Percentiles rank a stretch among this genome's conserved stretches.
Conservation (phyloP, 1,284 basidiomycete species). For the Cystobasidium pallidum region DNA sequence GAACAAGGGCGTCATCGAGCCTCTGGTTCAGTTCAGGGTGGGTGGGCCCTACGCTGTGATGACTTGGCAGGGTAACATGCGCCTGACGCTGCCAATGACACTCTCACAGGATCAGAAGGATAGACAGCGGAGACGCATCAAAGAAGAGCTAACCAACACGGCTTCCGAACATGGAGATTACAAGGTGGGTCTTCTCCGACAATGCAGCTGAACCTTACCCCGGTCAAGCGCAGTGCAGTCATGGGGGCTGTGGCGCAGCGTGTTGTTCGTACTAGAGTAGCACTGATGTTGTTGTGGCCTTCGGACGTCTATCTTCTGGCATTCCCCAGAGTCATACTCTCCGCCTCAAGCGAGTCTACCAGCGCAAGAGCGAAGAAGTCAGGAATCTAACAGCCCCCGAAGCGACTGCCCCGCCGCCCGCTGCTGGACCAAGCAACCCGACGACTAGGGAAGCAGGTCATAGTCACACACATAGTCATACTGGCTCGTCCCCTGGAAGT, state of each 20-base stretch:
- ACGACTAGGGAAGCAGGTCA: not conserved
- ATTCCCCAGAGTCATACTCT: slow-evolving; percentile 33
- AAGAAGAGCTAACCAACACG: slow-evolving; percentile 48
- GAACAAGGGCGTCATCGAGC: slow-evolving; percentile 34
- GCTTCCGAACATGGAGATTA: slow-evolving; percentile 48
- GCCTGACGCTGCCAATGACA: not conserved
- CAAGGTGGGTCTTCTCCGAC: slow-evolving; percentile 33
- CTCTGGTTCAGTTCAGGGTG: slow-evolving; percentile 38
- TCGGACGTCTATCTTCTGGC: not conserved
- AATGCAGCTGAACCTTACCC: too few relatives aligned
- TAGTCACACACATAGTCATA: not conserved
- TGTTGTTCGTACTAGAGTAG: too few relatives aligned
- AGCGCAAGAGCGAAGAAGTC: slow-evolving; percentile 51
- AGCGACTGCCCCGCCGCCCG: slow-evolving; percentile 8
- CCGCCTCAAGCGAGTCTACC: slow-evolving; percentile 48
- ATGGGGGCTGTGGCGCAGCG: not conserved
- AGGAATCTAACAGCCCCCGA: slow-evolving; percentile 39
- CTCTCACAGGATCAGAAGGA: slow-evolving; percentile 47
- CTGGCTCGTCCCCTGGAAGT: slow-evolving; percentile 13
- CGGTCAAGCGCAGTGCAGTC: too few relatives aligned
- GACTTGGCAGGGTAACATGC: not conserved
- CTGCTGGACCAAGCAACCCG: slow-evolving; percentile 2
- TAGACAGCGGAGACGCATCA: slow-evolving; percentile 48
- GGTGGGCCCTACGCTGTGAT: slow-evolving; percentile 7
- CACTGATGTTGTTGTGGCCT: not conserved